Evolutionary conservation across 371 early-diverging fungal species (phyloP), one percentile per base, ranked within the genome.

Genomic region (Chytridium lagenaria): DNA sequence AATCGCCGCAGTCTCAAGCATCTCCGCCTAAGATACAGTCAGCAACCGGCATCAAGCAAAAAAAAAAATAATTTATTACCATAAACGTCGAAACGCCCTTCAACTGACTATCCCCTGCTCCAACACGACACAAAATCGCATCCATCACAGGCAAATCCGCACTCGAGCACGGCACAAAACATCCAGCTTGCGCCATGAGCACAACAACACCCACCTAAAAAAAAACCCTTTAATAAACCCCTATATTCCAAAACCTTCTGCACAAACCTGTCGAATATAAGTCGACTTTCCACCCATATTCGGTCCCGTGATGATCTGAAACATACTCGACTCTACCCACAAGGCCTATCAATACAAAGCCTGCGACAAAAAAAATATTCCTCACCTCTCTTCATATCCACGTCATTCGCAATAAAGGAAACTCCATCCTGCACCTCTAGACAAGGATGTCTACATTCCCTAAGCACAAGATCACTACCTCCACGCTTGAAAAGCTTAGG

Each of bases 51-150:
- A 33, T 37, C 1, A 55, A 26, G 38, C 10, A 31, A 39, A 12
- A 7, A 30, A 22, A n/a, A 67, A 2, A 36, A 64, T 16, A 64
- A 44, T 19, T 44, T 44, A 44, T 15, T 15, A 73, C 73, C 99
- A 99, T 99, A 79, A 99, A 99, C 1, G 99, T 99, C 1, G 97
- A 96, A 0, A 96, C 92, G 33, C 98, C 97, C 73, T 93, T 94
- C 55, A 94, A 84, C 72, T 95, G 93, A 71, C 92, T 92, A 77
- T 99, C 99, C 34, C 95, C 93, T 0, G 99, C 99, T 3, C 99
- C 99, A 0, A 99, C 95, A 72, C 99, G 86, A 0, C 97, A 94
- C 63, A 96, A 87, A 34, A 99, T 95, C 39, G 94, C 90, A 78
- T 99, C 98, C 76, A 98, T 92, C 0, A 98, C 79, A 55, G 91